A percentile compares a stretch with the other conserved stretches of the same genome.
Evolutionary conservation across 352 stramenopile species (phyloP).

Genomic region (Phytophthora fragariaefolia): DNA sequence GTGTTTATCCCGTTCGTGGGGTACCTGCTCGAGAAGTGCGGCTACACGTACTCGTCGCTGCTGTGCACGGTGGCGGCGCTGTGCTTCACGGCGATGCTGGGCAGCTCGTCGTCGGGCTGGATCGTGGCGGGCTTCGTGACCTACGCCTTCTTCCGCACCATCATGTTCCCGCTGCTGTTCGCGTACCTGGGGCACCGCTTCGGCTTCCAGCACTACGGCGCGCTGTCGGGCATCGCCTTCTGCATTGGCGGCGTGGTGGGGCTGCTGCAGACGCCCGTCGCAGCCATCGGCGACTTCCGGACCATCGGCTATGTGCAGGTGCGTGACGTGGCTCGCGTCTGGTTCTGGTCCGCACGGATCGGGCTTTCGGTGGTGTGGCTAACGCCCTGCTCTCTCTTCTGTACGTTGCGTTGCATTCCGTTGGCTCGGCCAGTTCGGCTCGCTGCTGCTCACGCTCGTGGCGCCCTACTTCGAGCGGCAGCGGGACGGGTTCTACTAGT

Average conservation of each 20-base stretch:
- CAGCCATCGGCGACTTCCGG: constrained; percentile 54
- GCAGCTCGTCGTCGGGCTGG: constrained; percentile 41
- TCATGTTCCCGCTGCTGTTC: constrained; percentile 87
- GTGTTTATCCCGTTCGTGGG: constrained; percentile 81
- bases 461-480: constrained; percentile 56
- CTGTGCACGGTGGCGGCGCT: constrained; percentile 51
- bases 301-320: constrained; percentile 60
- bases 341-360: constrained; percentile 27
- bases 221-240: constrained; percentile 81
- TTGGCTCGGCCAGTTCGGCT: constrained; percentile 44
- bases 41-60: constrained; percentile 64
- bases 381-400: too few relatives aligned
- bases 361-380: constrained; percentile 15
- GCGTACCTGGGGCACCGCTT: constrained; percentile 80
- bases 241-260: constrained; percentile 67
- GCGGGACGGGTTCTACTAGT: constrained; percentile 25
- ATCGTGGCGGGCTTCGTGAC: constrained; percentile 69
- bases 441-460: constrained; percentile 55
- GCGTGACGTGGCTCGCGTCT: constrained; percentile 28
- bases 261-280: constrained; percentile 70
- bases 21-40: constrained; percentile 72
- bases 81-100: constrained; percentile 53
- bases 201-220: constrained; percentile 87
- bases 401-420: too few relatives aligned
- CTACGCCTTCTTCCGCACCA: constrained; percentile 85